Percentiles rank a stretch among this genome's conserved stretches.
phyloP scores from a whole-genome alignment of 2,329 filamentous ascomycete genomes.

The Monilinia laxa region DNA sequence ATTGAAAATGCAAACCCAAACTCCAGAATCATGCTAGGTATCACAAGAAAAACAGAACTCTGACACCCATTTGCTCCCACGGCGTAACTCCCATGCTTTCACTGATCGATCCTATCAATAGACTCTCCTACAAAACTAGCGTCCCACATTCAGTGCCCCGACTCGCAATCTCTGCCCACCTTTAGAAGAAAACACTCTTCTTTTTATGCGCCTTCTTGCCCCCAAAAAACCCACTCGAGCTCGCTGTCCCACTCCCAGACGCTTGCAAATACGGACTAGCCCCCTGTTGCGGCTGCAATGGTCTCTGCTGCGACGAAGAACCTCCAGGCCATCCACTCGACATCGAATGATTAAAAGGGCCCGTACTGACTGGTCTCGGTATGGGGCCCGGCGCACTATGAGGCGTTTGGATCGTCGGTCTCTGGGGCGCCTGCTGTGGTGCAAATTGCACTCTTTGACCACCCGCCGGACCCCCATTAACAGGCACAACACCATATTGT shows the following conservation, averaged over 20 bases:
- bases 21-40: not conserved
- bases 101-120: not conserved
- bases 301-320: constrained; percentile 33
- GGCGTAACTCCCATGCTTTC: not conserved
- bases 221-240: constrained; percentile 47
- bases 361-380: constrained; percentile 27
- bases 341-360: not conserved
- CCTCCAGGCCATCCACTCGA: not conserved
- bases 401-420: constrained; percentile 25
- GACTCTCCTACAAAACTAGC: not conserved
- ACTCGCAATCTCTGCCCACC: not conserved
- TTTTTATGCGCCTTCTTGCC: constrained; percentile 41
- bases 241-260: constrained; percentile 40
- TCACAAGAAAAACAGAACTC: not conserved
- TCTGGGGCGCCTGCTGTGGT: constrained; percentile 27
- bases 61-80: too few species aligned
- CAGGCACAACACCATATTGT: constrained; percentile 55
- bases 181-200: constrained; percentile 38
- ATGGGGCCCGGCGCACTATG: constrained; percentile 23
- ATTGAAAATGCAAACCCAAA: not conserved
- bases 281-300: constrained; percentile 7
- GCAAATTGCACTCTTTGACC: not conserved
- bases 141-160: too few species aligned
- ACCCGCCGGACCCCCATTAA: not conserved
- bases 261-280: constrained; percentile 35